Base-by-base conservation (phyloP, 805 yeast species). In the Schwanniomyces yamadae region DNA sequence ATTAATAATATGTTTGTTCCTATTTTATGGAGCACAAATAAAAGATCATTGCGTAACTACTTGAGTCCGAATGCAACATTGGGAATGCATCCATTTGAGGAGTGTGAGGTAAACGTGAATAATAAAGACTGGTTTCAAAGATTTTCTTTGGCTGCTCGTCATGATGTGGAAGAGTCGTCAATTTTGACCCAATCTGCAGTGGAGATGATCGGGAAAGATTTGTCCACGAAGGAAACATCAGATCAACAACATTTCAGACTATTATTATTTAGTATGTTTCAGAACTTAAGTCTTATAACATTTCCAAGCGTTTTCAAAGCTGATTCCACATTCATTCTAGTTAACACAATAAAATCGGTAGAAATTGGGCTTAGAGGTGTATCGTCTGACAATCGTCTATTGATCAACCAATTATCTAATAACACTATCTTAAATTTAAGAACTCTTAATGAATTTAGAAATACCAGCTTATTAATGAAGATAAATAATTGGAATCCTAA, bases 1-100 rank as follows among this genome's bases (percentile, higher is more conserved):
- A 67, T 91, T 29, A 84, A 84, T 52, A 91, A 91, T 53, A 72
- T 83, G 40, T 88, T 91, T 54, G 63, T 91, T 28, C 99, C 98
- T 0, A 66, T 84, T 1, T 54, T 82, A 23, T 82, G 86, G 78
- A 51, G 68, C 2, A 48, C 63, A 4, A 82, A 82, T 50, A 61
- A 56, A 28, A 49, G 65, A 31, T 48, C 52, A 6, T 47, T 68
- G 25, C 24, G 34, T 4, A 33, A 45, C 3, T 61, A 54, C 31
- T 37, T 66, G 18, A 14, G 29, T 10, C 49, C 54, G 8, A 39
- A 36, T 1, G 19, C 39, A 15, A 31, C 30, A n/a, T 16, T 28
- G 11, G 27, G 15, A 12, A 20, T 27, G 3, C 41, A 41, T 18
- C 34, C 46, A 0, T 52, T 57, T 32, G 49, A 50, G 9, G 14